phyloP scores from a whole-genome alignment of 2,329 filamentous ascomycete genomes.

The Stemphylium beticola region DNA sequence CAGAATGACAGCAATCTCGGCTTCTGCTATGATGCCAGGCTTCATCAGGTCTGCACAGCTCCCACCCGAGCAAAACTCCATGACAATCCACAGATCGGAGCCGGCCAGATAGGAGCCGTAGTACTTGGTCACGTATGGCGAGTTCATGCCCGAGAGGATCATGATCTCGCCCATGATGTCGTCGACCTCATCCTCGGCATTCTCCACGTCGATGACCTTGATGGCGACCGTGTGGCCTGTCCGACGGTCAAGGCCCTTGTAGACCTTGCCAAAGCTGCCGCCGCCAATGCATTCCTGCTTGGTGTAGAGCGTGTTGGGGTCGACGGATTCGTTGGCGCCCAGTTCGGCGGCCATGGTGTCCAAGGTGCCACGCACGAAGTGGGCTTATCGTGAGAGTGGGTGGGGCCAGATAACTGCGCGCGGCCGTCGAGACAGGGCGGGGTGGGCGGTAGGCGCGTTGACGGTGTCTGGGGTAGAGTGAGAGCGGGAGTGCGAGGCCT shows the following conservation, averaged over 20 bases:
- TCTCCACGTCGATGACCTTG: conserved; percentile 98
- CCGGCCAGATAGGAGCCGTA: conserved; percentile 96
- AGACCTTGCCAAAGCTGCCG: conserved; percentile 97
- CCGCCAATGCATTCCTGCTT: conserved; percentile 79
- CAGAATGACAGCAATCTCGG: conserved; percentile 96
- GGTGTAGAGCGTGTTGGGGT: conserved; percentile 90
- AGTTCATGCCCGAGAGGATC: conserved; percentile 94
- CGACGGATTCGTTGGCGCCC: conserved; percentile 62
- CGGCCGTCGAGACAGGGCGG: neutral
- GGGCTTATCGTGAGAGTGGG: neutral
- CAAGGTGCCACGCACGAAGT: neutral
- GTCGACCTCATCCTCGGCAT: conserved; percentile 98
- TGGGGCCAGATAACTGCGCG: neutral
- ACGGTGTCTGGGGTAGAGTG: conserved; percentile 4
- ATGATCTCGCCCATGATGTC: conserved; percentile 99
- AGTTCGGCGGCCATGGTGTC: conserved; percentile 36
- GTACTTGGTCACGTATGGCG: conserved; percentile 96
- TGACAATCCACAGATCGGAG: conserved; percentile 97
- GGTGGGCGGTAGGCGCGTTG: neutral
- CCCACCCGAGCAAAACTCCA: conserved; percentile 98
- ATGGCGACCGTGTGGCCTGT: conserved; percentile 95
- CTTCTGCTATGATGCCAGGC: conserved; percentile 86
- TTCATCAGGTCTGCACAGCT: conserved; percentile 97
- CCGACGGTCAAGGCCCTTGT: conserved; percentile 95
- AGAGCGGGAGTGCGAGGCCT: neutral